phyloP scores from a whole-genome alignment of 306 rosid genomes.

The Vicia villosa region DNA sequence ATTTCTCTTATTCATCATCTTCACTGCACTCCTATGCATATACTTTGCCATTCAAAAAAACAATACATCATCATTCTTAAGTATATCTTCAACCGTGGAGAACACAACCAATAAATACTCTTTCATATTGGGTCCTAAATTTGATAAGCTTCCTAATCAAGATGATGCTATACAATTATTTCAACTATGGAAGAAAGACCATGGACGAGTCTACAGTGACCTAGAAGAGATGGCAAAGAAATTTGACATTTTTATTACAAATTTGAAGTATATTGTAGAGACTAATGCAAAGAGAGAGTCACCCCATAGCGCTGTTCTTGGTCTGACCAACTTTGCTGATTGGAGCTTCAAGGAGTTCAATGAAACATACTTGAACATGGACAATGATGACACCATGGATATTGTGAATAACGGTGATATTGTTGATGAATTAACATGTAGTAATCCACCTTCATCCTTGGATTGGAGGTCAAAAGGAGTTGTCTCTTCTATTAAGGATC shows the following conservation, averaged over 20 bases:
- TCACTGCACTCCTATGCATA: too few species aligned
- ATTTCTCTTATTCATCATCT: too few species aligned
- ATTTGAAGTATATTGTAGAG: constrained; percentile 15
- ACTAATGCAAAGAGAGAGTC: too few species aligned
- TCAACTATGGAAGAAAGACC: constrained; percentile 47
- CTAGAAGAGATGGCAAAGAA: constrained; percentile 47
- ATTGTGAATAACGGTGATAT: neutral
- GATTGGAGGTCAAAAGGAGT: constrained; percentile 62
- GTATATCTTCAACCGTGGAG: constrained; percentile 20
- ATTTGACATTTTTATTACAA: constrained; percentile 52
- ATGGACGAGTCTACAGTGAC: constrained; percentile 41
- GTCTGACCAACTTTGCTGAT: too few species aligned
- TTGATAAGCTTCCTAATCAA: constrained; percentile 43
- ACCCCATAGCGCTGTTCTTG: too few species aligned
- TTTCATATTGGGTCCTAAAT: constrained; percentile 40
- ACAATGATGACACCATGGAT: neutral
- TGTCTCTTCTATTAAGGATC: constrained; percentile 58
- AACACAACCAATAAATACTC: constrained; percentile 38
- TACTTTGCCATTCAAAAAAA: too few species aligned
- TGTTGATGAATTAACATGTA: neutral
- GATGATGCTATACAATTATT: constrained; percentile 46
- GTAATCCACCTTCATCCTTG: constrained; percentile 42
- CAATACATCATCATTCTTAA: too few species aligned
- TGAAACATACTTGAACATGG: too few species aligned
- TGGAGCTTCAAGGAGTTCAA: too few species aligned